These are phyloP conservation scores for Isoetes engelmannii DNA, from an alignment of 83 land plant species.

Conservation along the genomic window DNA sequence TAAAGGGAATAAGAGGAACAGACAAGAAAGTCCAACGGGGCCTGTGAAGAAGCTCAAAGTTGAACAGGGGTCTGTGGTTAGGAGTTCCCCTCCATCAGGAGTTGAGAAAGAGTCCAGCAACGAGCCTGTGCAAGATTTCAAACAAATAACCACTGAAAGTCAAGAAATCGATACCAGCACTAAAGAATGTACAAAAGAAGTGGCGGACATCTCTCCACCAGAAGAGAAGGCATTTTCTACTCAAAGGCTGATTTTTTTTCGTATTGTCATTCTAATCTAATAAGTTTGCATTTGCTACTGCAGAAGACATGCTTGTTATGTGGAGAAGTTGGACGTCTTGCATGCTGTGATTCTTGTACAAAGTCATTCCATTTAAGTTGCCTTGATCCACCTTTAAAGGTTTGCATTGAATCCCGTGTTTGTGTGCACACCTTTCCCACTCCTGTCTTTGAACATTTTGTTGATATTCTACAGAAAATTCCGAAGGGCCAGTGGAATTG, in stretches of 20 bases:
- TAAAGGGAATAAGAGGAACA: constrained; percentile 3
- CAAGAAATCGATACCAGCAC: too few relatives aligned
- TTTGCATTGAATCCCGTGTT: neutral
- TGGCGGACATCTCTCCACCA: neutral
- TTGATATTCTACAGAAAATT: constrained; percentile 20
- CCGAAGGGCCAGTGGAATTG: constrained; percentile 18
- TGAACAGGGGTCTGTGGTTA: neutral
- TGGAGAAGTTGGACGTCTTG: constrained; percentile 15
- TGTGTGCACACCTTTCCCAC: neutral
- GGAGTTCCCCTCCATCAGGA: constrained; percentile 4
- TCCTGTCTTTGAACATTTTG: constrained; percentile 4
- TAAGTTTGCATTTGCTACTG: too few relatives aligned
- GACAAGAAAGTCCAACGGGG: neutral
- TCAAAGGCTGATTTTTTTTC: too few relatives aligned
- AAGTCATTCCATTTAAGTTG: constrained; percentile 19
- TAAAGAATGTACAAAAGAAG: neutral
- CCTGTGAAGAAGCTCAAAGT: constrained; percentile 1
- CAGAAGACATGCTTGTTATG: constrained; percentile 15
- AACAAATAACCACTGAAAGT: too few relatives aligned
- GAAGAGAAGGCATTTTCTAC: neutral
- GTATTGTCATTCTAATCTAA: too few relatives aligned
- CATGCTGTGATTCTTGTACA: constrained; percentile 18
- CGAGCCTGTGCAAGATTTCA: too few relatives aligned
- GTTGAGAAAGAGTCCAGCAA: neutral
- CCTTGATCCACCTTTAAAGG: constrained; percentile 22